phyloP scores from a whole-genome alignment of 116 monocot species.

The Thalassia testudinum region DNA sequence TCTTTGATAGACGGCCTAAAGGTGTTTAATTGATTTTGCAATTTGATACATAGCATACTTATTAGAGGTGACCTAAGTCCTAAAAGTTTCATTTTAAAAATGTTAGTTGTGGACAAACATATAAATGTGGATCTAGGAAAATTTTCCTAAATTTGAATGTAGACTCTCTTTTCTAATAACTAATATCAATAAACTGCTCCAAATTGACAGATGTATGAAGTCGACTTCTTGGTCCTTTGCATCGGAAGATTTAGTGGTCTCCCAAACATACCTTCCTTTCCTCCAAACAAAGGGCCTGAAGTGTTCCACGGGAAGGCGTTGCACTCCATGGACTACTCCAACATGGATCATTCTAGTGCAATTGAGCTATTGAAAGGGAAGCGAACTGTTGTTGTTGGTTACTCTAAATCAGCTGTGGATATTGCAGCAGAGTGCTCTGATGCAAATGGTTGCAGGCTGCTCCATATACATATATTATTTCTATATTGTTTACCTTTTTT shows the following conservation, averaged over 20 bases:
- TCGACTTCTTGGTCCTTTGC: slow-evolving; percentile 70
- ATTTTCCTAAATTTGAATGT: neutral
- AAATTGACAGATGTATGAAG: slow-evolving; percentile 23
- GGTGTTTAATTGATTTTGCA: no score
- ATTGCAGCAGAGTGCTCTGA: slow-evolving; percentile 48
- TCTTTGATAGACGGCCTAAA: no score
- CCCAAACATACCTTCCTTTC: slow-evolving; percentile 53
- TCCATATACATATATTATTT: no score
- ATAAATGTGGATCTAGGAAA: no score
- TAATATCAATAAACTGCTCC: neutral
- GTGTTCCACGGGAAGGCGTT: slow-evolving; percentile 50
- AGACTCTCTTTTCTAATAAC: neutral
- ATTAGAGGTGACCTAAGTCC: no score
- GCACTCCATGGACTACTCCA: slow-evolving; percentile 53
- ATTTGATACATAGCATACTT: no score
- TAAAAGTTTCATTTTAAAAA: no score
- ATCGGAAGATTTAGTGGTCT: slow-evolving; percentile 48
- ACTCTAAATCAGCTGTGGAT: slow-evolving; percentile 50
- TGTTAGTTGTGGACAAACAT: no score
- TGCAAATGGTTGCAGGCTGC: slow-evolving; percentile 31
- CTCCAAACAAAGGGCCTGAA: slow-evolving; percentile 35
- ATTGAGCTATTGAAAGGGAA: slow-evolving; percentile 33
- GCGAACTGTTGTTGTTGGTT: slow-evolving; percentile 48
- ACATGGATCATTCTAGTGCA: slow-evolving; percentile 21
- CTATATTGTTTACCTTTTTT: no score